These are phyloP conservation scores for Hysterangium stoloniferum DNA, from an alignment of 768 basidiomycete species.

Conservation along the genomic window DNA sequence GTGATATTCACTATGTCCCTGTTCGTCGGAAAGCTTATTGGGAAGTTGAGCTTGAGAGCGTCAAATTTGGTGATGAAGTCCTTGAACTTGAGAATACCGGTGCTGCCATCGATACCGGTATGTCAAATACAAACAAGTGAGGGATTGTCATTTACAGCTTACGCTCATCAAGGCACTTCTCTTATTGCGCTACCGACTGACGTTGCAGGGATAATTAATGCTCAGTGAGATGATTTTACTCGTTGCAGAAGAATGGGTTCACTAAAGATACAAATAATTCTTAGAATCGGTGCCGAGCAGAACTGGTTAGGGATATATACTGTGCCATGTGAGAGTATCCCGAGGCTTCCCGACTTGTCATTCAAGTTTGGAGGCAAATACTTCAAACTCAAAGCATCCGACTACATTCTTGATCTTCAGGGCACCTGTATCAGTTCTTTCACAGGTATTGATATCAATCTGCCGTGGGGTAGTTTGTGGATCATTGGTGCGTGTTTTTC, in stretches of 20 bases:
- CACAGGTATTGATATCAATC: conserved; percentile 83
- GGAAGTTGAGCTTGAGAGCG: conserved; percentile 91
- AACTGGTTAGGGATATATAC: conserved; percentile 96
- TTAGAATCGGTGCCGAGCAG: conserved; percentile 80
- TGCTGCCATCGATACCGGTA: conserved; percentile 85
- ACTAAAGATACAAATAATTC: too few relatives aligned
- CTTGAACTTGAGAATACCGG: conserved; percentile 92
- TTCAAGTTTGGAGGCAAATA: conserved; percentile 78
- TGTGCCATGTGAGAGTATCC: conserved; percentile 80
- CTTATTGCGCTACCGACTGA: conserved; percentile 91
- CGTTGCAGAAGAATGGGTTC: too few relatives aligned
- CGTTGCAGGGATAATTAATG: conserved; percentile 95
- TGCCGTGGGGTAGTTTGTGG: conserved; percentile 77
- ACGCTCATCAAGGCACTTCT: conserved; percentile 70
- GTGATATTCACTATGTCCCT: conserved; percentile 80
- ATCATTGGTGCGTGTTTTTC: conserved; percentile 58
- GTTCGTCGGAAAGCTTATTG: conserved; percentile 94
- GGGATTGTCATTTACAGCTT: background rate
- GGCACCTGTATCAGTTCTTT: conserved; percentile 94
- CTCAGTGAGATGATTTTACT: conserved; percentile 50
- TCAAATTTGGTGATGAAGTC: conserved; percentile 78
- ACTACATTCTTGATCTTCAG: conserved; percentile 87
- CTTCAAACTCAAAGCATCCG: conserved; percentile 71
- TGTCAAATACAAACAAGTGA: conserved; percentile 13
- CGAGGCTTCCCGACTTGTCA: conserved; percentile 74